Conservation (phyloP, 1,139 yeast genomes). For the Diutina siamensis region DNA sequence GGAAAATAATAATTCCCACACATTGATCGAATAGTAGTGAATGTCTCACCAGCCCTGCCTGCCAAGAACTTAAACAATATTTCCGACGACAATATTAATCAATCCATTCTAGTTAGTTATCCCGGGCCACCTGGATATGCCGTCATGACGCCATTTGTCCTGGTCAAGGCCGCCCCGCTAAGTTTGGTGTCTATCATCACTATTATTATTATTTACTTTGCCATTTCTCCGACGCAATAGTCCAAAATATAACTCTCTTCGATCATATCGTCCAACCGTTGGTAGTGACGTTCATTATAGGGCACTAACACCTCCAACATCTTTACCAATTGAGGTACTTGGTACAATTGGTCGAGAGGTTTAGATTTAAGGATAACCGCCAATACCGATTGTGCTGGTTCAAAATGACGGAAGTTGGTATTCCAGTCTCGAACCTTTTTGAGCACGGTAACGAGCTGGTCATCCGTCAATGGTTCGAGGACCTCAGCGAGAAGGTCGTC, state of each 20-base stretch:
- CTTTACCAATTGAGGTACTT: constrained; percentile 56
- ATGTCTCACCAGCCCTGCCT: too few relatives aligned
- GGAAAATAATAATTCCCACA: too few relatives aligned
- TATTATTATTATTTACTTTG: too few relatives aligned
- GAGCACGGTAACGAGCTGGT: constrained; percentile 49
- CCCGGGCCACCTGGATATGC: too few relatives aligned
- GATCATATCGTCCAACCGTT: constrained; percentile 63
- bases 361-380: constrained; percentile 30
- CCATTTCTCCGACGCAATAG: constrained; percentile 74
- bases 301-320: constrained; percentile 69
- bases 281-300: constrained; percentile 76
- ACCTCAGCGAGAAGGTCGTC: constrained; percentile 45
- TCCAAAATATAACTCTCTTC: constrained; percentile 82
- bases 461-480: constrained; percentile 43
- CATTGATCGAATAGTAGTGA: too few relatives aligned
- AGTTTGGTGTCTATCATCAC: too few relatives aligned
- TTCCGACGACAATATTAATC: too few relatives aligned
- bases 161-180: too few relatives aligned
- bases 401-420: constrained; percentile 72
- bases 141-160: too few relatives aligned
- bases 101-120: too few relatives aligned
- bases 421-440: constrained; percentile 90
- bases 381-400: constrained; percentile 67
- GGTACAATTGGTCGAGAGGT: constrained; percentile 40
- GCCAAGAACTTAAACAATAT: too few relatives aligned